Conservation (phyloP, 2,329 filamentous ascomycete genomes). For the Ceratocystis papillata region DNA sequence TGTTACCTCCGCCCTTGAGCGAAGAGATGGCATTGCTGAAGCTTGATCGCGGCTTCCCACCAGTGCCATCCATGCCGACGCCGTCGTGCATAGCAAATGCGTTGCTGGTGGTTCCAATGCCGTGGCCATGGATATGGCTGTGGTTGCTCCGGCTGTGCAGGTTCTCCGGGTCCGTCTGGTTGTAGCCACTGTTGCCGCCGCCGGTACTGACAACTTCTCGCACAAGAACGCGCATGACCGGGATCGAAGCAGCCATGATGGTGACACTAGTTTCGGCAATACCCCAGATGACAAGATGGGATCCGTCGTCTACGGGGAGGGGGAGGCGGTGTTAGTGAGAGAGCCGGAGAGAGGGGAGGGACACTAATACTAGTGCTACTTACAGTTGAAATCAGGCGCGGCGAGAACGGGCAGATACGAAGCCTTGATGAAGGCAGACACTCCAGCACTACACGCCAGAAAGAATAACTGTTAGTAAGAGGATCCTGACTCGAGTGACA, state of each 20-base stretch:
- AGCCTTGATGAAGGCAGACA: conserved; percentile 22
- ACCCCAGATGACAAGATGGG: conserved; percentile 25
- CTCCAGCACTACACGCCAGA: conserved; percentile 14
- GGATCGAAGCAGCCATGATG: conserved; percentile 27
- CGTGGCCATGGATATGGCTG: not conserved
- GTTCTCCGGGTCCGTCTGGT: conserved; percentile 21
- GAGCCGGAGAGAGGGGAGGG: not conserved
- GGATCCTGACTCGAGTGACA: not conserved
- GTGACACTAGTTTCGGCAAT: conserved; percentile 25
- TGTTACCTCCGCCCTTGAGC: conserved; percentile 7
- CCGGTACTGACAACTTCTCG: conserved; percentile 24
- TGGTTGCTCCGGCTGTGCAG: not conserved
- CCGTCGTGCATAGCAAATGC: conserved; percentile 14
- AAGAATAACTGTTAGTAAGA: not conserved
- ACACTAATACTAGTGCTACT: not conserved
- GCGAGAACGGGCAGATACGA: conserved; percentile 14
- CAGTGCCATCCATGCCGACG: not conserved
- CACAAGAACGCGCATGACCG: conserved; percentile 27
- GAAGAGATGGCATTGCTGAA: conserved; percentile 18
- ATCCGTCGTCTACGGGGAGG: not conserved
- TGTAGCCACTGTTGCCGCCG: conserved; percentile 19
- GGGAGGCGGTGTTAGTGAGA: not conserved
- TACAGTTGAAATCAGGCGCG: conserved; percentile 18
- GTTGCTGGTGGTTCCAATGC: conserved; percentile 17
- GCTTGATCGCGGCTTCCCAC: conserved; percentile 19